phyloP scores from a whole-genome alignment of 2,329 filamentous ascomycete genomes.

The Fusarium lyarnte region DNA sequence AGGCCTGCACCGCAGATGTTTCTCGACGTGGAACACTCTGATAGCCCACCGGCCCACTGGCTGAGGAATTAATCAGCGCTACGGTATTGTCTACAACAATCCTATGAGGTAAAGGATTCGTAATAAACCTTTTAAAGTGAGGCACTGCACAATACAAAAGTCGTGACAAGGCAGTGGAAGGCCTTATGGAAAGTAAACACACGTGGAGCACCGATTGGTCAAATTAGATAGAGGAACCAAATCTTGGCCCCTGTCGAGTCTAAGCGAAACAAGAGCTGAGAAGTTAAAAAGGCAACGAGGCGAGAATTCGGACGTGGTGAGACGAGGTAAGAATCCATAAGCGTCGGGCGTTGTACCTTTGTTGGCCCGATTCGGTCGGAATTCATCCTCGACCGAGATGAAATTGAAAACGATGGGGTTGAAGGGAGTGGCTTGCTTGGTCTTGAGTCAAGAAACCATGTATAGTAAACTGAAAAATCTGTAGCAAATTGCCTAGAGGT shows the following conservation, averaged over 20 bases:
- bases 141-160: slow-evolving; percentile 1
- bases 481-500: neutral
- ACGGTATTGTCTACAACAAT: neutral
- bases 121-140: neutral
- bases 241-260: slow-evolving; percentile 22
- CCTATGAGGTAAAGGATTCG: neutral
- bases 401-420: neutral
- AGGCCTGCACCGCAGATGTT: neutral
- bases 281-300: slow-evolving; percentile 8
- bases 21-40: slow-evolving; percentile 10
- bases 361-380: slow-evolving; percentile 24
- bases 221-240: slow-evolving; percentile 2
- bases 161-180: slow-evolving; percentile 7
- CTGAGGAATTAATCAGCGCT: slow-evolving; percentile 1
- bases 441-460: neutral
- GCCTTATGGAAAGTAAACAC: slow-evolving; percentile 14
- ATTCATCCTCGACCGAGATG: slow-evolving; percentile 22
- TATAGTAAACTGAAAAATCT: neutral
- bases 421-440: neutral
- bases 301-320: slow-evolving; percentile 9
- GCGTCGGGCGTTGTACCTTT: slow-evolving; percentile 1
- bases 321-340: slow-evolving; percentile 8
- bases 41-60: slow-evolving; percentile 13
- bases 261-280: slow-evolving; percentile 19
- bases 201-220: slow-evolving; percentile 38